Evolutionary conservation across 2,329 filamentous ascomycete genomes (phyloP).

Genomic region (Talaromyces amestolkiae): DNA sequence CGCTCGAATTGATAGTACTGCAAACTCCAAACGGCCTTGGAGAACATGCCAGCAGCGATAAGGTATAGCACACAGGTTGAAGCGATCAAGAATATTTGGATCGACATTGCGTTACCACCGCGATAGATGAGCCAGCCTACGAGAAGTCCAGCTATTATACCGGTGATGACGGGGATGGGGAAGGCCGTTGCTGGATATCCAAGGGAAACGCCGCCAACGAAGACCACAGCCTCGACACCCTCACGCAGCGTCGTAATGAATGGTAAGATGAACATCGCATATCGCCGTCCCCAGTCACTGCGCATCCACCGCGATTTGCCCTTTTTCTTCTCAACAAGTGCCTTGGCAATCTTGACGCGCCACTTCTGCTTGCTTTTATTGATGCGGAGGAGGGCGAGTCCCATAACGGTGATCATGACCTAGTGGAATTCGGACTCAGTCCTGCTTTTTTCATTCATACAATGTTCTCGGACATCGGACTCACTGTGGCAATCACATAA

Average conservation of each 20-base stretch:
- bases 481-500: constrained; percentile 64
- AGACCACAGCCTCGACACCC: constrained; percentile 81
- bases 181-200: constrained; percentile 71
- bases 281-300: constrained; percentile 69
- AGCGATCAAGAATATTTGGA: constrained; percentile 76
- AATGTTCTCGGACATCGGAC: no score
- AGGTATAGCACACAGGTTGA: constrained; percentile 83
- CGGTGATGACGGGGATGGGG: constrained; percentile 72
- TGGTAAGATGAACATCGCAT: constrained; percentile 80
- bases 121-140: constrained; percentile 73
- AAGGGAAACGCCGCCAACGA: constrained; percentile 79
- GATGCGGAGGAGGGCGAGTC: constrained; percentile 74
- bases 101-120: constrained; percentile 59
- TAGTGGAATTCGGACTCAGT: no score
- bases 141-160: constrained; percentile 64
- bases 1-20: constrained; percentile 61
- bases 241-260: constrained; percentile 84
- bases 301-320: constrained; percentile 30
- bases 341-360: constrained; percentile 74
- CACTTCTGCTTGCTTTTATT: constrained; percentile 84
- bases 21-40: constrained; percentile 71
- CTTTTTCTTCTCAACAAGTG: constrained; percentile 55
- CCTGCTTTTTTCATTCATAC: no score
- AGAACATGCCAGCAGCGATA: constrained; percentile 78
- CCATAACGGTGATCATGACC: constrained; percentile 78